These are phyloP conservation scores for Aspergillus campestris DNA, from an alignment of 495 filamentous ascomycete species.

Conservation along the genomic window DNA sequence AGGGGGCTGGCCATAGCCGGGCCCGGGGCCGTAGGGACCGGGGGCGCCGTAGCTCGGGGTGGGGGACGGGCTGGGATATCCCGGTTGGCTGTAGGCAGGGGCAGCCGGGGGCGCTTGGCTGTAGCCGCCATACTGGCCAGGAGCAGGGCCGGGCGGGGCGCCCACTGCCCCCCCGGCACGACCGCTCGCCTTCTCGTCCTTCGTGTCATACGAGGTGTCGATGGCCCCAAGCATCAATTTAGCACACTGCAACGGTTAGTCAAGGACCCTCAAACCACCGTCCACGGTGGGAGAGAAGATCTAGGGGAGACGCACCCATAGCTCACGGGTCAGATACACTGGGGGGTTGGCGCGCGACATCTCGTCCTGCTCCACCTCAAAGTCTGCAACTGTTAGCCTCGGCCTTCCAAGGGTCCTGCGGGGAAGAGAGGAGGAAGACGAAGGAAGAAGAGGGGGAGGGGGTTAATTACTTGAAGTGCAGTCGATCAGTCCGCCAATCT, in stretches of 20 bases:
- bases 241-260: conserved; percentile 35
- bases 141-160: conserved; percentile 14
- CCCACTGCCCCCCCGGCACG: conserved; percentile 9
- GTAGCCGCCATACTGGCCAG: conserved; percentile 29
- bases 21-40: conserved; percentile 9
- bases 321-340: conserved; percentile 53
- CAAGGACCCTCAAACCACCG: not conserved
- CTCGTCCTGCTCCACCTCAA: conserved; percentile 57
- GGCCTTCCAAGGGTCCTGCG: not conserved
- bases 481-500: conserved; percentile 55
- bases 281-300: not conserved
- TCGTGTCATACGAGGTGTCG: conserved; percentile 55
- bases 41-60: conserved; percentile 9
- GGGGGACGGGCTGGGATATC: conserved; percentile 10
- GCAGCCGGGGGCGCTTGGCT: conserved; percentile 5
- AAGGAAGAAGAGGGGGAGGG: not conserved
- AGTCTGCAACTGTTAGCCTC: conserved; percentile 37
- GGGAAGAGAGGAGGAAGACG: too few relatives aligned
- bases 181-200: conserved; percentile 47
- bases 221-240: conserved; percentile 67
- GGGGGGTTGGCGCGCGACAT: conserved; percentile 48
- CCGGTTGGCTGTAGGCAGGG: conserved; percentile 15
- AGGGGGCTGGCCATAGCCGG: conserved; percentile 16
- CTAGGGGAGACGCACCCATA: conserved; percentile 42
- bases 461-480: conserved; percentile 64